Base-by-base conservation (phyloP, 2,329 filamentous ascomycete genomes). In the Zasmidium angulare region DNA sequence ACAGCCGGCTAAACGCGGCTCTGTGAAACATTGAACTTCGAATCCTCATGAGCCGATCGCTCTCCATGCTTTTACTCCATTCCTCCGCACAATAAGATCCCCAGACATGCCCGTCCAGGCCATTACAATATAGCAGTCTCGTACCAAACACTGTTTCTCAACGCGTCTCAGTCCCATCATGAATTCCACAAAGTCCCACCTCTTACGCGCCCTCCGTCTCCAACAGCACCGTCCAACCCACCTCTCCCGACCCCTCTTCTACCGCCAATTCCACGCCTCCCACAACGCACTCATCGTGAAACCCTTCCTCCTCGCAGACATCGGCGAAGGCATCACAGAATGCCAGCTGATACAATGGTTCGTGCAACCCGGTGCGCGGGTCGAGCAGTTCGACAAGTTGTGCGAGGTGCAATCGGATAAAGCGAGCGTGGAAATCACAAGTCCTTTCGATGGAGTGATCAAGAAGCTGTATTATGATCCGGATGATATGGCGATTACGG, bases 301-400 rank as follows among this genome's bases (percentile, higher is more conserved):
- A 77, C 90, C 91, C 1, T 92, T 95, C 60, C 71, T 93, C 46
- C 77, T 96, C 60, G 90, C 91, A 63, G 91, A 96, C 72, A 95
- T 96, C 75, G 91, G 91, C 53, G 91, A 96, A 82, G 95, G 95
- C 56, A 99, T 98, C 71, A 93, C 95, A 73, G 95, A 99, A 79
- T 96, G 95, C 72, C 95, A 99, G 77, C 91, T 99, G 71, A 98
- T 98, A 71, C 95, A 99, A 80, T 99, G 95, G 95, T 99, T 98
- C 75, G 93, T 99, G 66, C 89, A 97, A 77, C 92, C 96, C 52
- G 93, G 93, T 59, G 95, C 95, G 36, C 88, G 90, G 59, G 93
- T 99, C 69, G 93, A 99, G 79, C 93, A 99, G 79, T 99, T 96
- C 84, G 95, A 96, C 68, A 95, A 93, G 61, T 84, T 99, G 50